Evolutionary conservation across 805 yeast genomes (phyloP).

Genomic region (Candida lessepsii): DNA sequence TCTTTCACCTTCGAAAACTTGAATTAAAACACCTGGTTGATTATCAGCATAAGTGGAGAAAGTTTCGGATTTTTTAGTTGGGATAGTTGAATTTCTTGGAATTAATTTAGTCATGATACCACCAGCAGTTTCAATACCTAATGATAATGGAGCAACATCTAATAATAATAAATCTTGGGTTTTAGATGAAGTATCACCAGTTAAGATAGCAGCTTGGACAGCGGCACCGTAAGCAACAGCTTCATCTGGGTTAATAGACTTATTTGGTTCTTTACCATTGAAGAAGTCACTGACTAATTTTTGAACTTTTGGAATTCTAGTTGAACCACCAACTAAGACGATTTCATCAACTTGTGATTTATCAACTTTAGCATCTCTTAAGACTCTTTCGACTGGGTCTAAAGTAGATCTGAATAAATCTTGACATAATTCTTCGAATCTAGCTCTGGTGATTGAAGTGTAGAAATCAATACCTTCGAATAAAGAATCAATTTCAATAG

Average conservation of each 20-base stretch:
- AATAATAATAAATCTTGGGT: conserved; percentile 91
- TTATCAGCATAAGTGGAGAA: conserved; percentile 97
- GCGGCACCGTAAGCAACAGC: conserved; percentile 99
- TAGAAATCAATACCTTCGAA: conserved; percentile 95
- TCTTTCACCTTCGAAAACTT: conserved; percentile 98
- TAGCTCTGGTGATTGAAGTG: conserved; percentile 94
- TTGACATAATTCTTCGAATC: conserved; percentile 95
- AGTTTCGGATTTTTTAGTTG: conserved; percentile 95
- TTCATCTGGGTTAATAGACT: conserved; percentile 96
- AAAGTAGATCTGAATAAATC: conserved; percentile 90
- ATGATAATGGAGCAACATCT: conserved; percentile 96
- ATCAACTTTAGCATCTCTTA: conserved; percentile 86
- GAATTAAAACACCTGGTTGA: conserved; percentile 98
- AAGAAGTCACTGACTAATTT: conserved; percentile 94
- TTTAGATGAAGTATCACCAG: conserved; percentile 95
- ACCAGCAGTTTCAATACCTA: conserved; percentile 99
- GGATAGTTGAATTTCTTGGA: conserved; percentile 97
- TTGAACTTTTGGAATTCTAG: conserved; percentile 97
- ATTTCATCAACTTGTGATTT: conserved; percentile 89
- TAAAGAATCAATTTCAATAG: conserved; percentile 91
- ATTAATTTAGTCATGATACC: conserved; percentile 98
- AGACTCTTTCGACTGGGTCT: conserved; percentile 93
- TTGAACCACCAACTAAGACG: conserved; percentile 96
- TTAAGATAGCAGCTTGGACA: conserved; percentile 93
- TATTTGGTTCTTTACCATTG: conserved; percentile 96